Conservation (phyloP, 441 rosid species). For the Eruca vesicaria region DNA sequence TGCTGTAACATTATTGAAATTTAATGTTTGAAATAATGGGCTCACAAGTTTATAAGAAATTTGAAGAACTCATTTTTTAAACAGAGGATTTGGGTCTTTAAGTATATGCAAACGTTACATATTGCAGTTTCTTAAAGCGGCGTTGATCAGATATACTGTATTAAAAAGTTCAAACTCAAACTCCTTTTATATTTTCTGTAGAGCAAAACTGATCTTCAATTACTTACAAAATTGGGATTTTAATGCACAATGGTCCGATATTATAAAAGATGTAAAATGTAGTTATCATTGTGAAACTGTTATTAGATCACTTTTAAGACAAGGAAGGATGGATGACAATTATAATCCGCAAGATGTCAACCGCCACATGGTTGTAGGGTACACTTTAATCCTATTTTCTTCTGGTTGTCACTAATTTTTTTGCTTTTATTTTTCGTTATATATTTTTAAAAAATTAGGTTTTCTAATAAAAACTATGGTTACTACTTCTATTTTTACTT, state of each 20-base stretch:
- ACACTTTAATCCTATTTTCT: constrained; percentile 32
- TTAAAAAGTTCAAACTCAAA: background rate
- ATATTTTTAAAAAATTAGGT: background rate
- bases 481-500: background rate
- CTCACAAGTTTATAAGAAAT: background rate
- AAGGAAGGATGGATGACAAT: constrained; percentile 31
- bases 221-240: background rate
- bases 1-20: background rate
- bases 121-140: background rate
- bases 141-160: background rate
- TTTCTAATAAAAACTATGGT: background rate
- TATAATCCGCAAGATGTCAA: constrained; percentile 25
- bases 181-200: background rate
- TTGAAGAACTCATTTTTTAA: background rate
- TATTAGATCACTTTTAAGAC: constrained; percentile 26
- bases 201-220: background rate
- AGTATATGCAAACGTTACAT: background rate
- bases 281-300: constrained; percentile 23
- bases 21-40: background rate
- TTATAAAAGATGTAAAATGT: background rate
- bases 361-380: constrained; percentile 33
- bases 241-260: background rate
- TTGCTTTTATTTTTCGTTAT: background rate
- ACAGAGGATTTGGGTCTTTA: background rate
- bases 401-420: constrained; percentile 31